Base-by-base conservation (phyloP, 805 yeast genomes). In the Barnettozyma wickerhamii region DNA sequence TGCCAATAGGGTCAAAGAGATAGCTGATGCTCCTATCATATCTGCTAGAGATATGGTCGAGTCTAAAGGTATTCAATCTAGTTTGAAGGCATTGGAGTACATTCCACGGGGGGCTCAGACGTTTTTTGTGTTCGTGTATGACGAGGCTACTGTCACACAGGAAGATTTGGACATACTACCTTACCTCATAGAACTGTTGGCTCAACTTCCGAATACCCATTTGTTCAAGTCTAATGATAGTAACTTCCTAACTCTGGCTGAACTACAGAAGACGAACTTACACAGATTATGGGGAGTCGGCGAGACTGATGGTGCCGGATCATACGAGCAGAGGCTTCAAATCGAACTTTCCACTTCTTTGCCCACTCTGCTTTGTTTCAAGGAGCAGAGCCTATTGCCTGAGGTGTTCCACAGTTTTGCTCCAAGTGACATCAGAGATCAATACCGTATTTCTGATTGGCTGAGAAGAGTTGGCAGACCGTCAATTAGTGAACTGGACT, bases 141-240 rank as follows among this genome's bases (percentile, higher is more conserved):
- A 79, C 42, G 60, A 61, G n/a, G 68, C 71, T 15, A 64, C 76
- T 0, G 63, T 64, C 5, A 67, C 77, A 1, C 68, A 67, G 2
- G 93, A 85, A 55, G 93, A 85, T 59, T 72, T 71, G 47, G 73
- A 73, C 21, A 59, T 83, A 5, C 63, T 85, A 43, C 79, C 81
- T 6, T 73, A 80, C 49, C 50, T 85, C 32, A 58, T 81, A 32
- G 84, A 81, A 40, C 78, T 77, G 10, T 62, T 81, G 17, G 75
- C 84, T 45, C 68, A 74, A 41, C 59, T 81, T 10, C 80, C 81
- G 1, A 73, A 81, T 49, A 67, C 79, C 6, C 66, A 71, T 46
- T 52, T 85, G 6, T 77, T 66, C 55, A 74, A 71, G 30, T 69
- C 80, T 3, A 66, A 70, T n/a, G 77, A 78, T 48, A 48, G 51